Percentiles rank a stretch among this genome's conserved stretches.
Evolutionary conservation across 2,329 filamentous ascomycete genomes (phyloP).

Genomic region (Aureobasidium sp.): DNA sequence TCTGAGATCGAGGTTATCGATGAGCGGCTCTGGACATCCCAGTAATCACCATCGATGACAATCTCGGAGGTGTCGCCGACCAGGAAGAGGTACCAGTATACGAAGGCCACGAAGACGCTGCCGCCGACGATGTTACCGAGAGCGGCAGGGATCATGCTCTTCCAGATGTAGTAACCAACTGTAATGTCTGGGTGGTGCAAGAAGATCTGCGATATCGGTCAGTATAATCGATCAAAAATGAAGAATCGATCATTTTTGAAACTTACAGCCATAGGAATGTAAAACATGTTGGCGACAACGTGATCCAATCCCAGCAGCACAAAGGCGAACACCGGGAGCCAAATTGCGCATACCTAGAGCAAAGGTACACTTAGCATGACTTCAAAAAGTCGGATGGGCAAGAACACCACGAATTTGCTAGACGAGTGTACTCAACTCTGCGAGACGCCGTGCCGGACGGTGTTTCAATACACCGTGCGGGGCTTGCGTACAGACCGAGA

Average conservation of each 20-base stretch:
- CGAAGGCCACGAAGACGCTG: conserved; percentile 41
- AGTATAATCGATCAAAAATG: not conserved
- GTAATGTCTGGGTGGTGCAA: conserved; percentile 36
- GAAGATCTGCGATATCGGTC: conserved; percentile 32
- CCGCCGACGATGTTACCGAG: conserved; percentile 49
- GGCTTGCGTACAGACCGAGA: too few relatives aligned
- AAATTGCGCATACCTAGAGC: conserved; percentile 25
- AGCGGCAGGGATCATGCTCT: conserved; percentile 45
- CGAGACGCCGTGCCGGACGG: too few relatives aligned
- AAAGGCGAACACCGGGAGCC: conserved; percentile 49
- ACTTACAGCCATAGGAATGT: conserved; percentile 31
- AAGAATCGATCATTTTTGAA: not conserved
- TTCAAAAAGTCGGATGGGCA: too few relatives aligned
- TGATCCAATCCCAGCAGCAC: conserved; percentile 42
- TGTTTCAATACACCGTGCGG: too few relatives aligned
- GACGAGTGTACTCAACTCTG: too few relatives aligned
- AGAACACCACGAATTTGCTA: too few relatives aligned
- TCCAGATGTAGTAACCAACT: conserved; percentile 48
- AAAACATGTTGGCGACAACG: conserved; percentile 49
- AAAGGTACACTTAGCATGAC: too few relatives aligned
- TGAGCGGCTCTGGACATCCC: not conserved
- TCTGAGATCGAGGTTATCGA: not conserved
- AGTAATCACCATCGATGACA: conserved; percentile 10
- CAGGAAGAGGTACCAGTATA: conserved; percentile 40
- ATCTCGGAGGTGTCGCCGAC: not conserved